Percentiles rank a stretch among this genome's conserved stretches.
phyloP scores from a whole-genome alignment of 129 eudicot species.

The Arctium lappa region DNA sequence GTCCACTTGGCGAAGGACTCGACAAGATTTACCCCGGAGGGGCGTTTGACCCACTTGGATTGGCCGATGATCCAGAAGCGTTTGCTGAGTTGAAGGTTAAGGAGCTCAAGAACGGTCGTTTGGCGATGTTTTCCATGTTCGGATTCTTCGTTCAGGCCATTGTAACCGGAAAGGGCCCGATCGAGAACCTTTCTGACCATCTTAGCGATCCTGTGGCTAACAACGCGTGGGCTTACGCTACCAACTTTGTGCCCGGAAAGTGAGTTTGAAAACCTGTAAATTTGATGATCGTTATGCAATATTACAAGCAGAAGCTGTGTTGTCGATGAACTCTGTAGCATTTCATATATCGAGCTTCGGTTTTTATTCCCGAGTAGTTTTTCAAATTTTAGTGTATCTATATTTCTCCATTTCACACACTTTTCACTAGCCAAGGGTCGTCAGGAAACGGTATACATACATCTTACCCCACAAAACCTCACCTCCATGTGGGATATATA shows the following conservation, averaged over 20 bases:
- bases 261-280: conserved; percentile 24
- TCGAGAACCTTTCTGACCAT: conserved; percentile 64
- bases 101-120: conserved; percentile 69
- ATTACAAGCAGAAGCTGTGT: conserved; percentile 7
- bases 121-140: conserved; percentile 75
- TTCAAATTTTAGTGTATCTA: background rate
- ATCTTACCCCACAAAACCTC: background rate
- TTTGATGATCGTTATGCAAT: conserved; percentile 12
- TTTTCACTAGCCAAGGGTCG: background rate
- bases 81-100: conserved; percentile 79
- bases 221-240: conserved; percentile 75
- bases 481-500: no score
- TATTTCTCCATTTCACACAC: background rate
- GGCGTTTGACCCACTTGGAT: conserved; percentile 61
- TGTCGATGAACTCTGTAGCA: background rate
- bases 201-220: conserved; percentile 55
- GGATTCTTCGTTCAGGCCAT: conserved; percentile 80
- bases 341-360: background rate
- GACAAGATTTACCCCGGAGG: conserved; percentile 69
- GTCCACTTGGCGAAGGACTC: conserved; percentile 70
- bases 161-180: conserved; percentile 77
- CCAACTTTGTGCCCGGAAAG: conserved; percentile 78
- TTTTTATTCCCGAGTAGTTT: background rate
- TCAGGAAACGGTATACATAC: background rate
- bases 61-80: conserved; percentile 75